Evolutionary conservation across 192 early-diverging fungal species (phyloP).

Genomic region (Entrophospora sp.): DNA sequence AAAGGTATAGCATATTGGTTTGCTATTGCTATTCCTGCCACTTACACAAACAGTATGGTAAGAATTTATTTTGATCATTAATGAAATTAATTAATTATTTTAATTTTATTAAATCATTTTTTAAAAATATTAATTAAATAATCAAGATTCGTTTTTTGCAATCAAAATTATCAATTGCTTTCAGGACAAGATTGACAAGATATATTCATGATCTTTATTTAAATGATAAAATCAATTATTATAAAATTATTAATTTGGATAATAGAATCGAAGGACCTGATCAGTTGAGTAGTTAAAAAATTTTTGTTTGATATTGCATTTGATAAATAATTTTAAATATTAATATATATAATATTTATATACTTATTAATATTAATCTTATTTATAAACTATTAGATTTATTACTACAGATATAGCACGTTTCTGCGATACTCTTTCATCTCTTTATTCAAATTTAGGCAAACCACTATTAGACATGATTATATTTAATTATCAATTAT

Average conservation of each 20-base stretch:
- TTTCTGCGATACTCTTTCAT: constrained; percentile 84
- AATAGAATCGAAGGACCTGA: constrained; percentile 81
- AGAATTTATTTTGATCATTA: constrained; percentile 31
- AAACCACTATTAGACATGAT: constrained; percentile 92
- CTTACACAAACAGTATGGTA: constrained; percentile 97
- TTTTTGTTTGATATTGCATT: too few species aligned
- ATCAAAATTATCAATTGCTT: constrained; percentile 65
- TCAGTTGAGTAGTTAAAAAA: constrained; percentile 66
- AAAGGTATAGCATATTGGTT: constrained; percentile 82
- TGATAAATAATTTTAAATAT: too few species aligned
- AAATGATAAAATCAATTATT: constrained; percentile 74
- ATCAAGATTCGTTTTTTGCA: constrained; percentile 58
- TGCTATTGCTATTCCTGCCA: constrained; percentile 87
- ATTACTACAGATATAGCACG: constrained; percentile 86
- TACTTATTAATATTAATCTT: not conserved
- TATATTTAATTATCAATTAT: constrained; percentile 88
- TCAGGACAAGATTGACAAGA: constrained; percentile 79
- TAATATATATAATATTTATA: too few species aligned
- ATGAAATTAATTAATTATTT: not conserved
- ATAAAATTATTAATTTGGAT: constrained; percentile 85
- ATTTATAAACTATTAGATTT: constrained; percentile 23
- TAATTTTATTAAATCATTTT: not conserved
- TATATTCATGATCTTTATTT: constrained; percentile 83
- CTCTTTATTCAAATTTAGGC: constrained; percentile 89
- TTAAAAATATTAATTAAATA: not conserved